A percentile compares a stretch with the other conserved stretches of the same genome.
Evolutionary conservation across 768 basidiomycete species (phyloP).

Genomic region (Multifurca ochricompacta): DNA sequence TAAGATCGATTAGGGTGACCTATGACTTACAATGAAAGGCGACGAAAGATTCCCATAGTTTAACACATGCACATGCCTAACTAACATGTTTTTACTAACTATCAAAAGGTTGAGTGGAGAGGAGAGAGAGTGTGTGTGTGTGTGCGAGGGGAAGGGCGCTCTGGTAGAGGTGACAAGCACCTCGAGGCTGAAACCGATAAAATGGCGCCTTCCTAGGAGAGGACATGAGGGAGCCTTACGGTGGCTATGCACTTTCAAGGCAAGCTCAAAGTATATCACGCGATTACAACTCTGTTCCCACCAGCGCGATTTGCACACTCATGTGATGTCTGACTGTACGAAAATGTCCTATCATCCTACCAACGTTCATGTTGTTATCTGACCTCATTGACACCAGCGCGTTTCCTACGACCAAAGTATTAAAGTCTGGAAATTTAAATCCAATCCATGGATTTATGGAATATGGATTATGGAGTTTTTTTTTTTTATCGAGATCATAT

Average conservation of each 20-base stretch:
- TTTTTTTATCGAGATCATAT: constrained; percentile 14
- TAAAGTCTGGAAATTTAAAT: background rate
- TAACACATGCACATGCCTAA: background rate
- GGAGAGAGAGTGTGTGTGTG: no score
- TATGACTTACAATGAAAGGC: background rate
- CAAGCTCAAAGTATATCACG: background rate
- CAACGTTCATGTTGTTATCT: constrained; percentile 10
- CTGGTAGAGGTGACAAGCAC: background rate
- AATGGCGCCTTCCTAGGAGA: background rate
- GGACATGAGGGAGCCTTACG: constrained; percentile 18
- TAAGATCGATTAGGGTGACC: constrained; percentile 7
- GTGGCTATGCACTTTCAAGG: constrained; percentile 11
- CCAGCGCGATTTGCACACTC: constrained; percentile 7
- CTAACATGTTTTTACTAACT: background rate
- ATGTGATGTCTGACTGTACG: constrained; percentile 6
- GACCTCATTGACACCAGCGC: constrained; percentile 19
- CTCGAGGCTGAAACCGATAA: constrained; percentile 13
- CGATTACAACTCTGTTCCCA: constrained; percentile 5
- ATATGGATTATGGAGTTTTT: no score
- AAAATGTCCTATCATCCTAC: background rate
- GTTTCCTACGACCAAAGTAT: background rate
- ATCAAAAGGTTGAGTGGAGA: background rate
- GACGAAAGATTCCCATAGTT: background rate
- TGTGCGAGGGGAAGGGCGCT: no score
- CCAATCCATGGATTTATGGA: background rate